Conservation (phyloP, 768 basidiomycete genomes). For the Favolaschia claudopus region DNA sequence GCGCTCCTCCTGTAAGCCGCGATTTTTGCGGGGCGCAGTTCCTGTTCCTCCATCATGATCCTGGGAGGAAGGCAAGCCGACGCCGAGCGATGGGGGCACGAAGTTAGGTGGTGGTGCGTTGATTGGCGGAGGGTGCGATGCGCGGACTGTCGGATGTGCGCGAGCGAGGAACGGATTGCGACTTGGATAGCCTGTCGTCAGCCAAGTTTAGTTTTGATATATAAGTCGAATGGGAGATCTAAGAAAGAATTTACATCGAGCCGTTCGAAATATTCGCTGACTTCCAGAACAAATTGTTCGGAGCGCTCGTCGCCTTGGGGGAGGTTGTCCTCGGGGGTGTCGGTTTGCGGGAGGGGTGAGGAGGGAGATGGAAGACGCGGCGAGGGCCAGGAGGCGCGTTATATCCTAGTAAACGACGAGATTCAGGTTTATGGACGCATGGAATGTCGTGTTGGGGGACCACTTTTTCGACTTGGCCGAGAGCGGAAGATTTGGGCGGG, state of each 20-base stretch:
- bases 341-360: conserved; percentile 86
- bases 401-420: conserved; percentile 70
- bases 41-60: too few relatives aligned
- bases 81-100: conserved; percentile 80
- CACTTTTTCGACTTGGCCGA: conserved; percentile 84
- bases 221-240: too few relatives aligned
- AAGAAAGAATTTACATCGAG: conserved; percentile 64
- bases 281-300: conserved; percentile 85
- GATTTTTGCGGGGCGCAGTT: conserved; percentile 47
- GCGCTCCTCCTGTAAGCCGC: conserved; percentile 80
- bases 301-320: conserved; percentile 86
- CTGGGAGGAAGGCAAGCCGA: conserved; percentile 64
- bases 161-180: conserved; percentile 78
- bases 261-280: conserved; percentile 85
- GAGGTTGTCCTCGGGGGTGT: conserved; percentile 68
- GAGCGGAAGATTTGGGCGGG: conserved; percentile 80
- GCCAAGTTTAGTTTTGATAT: too few relatives aligned
- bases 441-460: conserved; percentile 6
- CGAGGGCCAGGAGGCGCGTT: conserved; percentile 74
- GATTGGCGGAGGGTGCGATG: conserved; percentile 88
- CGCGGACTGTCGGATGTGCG: conserved; percentile 83
- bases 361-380: conserved; percentile 80
- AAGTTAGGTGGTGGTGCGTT: conserved; percentile 78
- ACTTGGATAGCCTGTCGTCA: conserved; percentile 73
- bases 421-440: not conserved